phyloP scores from a whole-genome alignment of 495 filamentous ascomycete genomes.

The Hyphodiscus hymeniophilus region DNA sequence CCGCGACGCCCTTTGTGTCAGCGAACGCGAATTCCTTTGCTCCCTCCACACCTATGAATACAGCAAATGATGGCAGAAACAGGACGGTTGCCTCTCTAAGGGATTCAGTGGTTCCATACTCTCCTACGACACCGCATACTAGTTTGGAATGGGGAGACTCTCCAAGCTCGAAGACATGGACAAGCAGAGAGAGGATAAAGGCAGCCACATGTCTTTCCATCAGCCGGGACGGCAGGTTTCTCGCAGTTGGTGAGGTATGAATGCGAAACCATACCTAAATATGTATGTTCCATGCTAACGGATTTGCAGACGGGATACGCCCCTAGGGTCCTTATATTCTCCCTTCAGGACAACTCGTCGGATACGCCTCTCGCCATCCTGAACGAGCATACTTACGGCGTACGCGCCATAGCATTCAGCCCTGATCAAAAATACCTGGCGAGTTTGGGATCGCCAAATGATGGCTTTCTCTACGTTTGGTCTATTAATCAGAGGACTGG shows the following conservation, averaged over 20 bases:
- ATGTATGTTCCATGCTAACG: slow-evolving; percentile 15
- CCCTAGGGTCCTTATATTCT: slow-evolving; percentile 85
- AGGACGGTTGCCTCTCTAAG: slow-evolving; percentile 42
- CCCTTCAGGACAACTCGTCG: slow-evolving; percentile 63
- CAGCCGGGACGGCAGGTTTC: slow-evolving; percentile 78
- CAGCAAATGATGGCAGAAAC: slow-evolving; percentile 54
- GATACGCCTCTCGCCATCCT: slow-evolving; percentile 81
- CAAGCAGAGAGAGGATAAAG: slow-evolving; percentile 82
- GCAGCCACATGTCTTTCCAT: slow-evolving; percentile 93
- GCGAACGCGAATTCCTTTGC: slow-evolving; percentile 30
- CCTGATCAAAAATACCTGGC: slow-evolving; percentile 81
- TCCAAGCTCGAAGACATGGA: slow-evolving; percentile 59
- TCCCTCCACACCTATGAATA: slow-evolving; percentile 54
- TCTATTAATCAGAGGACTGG: slow-evolving; percentile 75
- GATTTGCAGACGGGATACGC: slow-evolving; percentile 69
- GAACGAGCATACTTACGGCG: slow-evolving; percentile 84
- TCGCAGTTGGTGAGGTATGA: slow-evolving; percentile 82
- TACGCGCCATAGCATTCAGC: slow-evolving; percentile 83
- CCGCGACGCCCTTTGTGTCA: slow-evolving; percentile 50
- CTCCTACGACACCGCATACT: slow-evolving; percentile 28
- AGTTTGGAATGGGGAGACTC: slow-evolving; percentile 45
- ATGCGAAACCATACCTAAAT: neutral
- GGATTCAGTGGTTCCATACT: slow-evolving; percentile 43
- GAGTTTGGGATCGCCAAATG: slow-evolving; percentile 77
- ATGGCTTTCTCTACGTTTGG: slow-evolving; percentile 94